phyloP scores from a whole-genome alignment of 164 flowering plant genomes.

The Macadamia integrifolia region DNA sequence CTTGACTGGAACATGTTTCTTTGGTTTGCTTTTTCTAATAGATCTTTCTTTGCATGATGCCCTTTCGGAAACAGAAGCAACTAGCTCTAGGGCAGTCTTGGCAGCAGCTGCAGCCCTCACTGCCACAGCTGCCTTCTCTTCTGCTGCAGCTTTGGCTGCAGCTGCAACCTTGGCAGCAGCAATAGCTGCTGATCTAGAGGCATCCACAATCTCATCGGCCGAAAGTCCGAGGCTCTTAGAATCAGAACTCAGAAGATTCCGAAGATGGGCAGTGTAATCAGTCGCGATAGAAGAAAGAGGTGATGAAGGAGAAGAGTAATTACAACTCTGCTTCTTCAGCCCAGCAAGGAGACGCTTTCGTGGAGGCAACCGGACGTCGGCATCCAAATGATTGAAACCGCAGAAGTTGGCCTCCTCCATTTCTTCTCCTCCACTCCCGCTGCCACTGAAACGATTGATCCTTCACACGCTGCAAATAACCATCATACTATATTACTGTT shows the following conservation, averaged over 20 bases:
- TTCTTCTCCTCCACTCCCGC: neutral
- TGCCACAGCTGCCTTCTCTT: constrained; percentile 78
- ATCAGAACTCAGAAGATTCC: constrained; percentile 31
- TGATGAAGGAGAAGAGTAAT: constrained; percentile 22
- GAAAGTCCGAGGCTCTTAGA: constrained; percentile 31
- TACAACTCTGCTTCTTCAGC: constrained; percentile 57
- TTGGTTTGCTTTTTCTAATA: constrained; percentile 49
- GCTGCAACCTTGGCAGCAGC: constrained; percentile 61
- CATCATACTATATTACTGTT: neutral
- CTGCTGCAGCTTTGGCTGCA: constrained; percentile 74
- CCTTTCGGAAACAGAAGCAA: constrained; percentile 46
- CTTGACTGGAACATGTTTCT: constrained; percentile 74
- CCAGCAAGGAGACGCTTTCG: constrained; percentile 89
- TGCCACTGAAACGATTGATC: neutral
- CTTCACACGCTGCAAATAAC: constrained; percentile 6
- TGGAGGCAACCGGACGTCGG: constrained; percentile 77
- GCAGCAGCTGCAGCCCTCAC: constrained; percentile 79
- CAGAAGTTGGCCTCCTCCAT: constrained; percentile 48
- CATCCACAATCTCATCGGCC: constrained; percentile 61
- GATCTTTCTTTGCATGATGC: constrained; percentile 26
- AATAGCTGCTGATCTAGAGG: constrained; percentile 58
- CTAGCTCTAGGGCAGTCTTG: constrained; percentile 70
- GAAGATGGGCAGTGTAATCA: constrained; percentile 38
- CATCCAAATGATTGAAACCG: constrained; percentile 53
- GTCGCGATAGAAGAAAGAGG: constrained; percentile 22